Percentiles rank a stretch among this genome's conserved stretches.
Evolutionary conservation across 176 grass and related monocot genomes (phyloP).

Genomic region (Aechmea fasciata): DNA sequence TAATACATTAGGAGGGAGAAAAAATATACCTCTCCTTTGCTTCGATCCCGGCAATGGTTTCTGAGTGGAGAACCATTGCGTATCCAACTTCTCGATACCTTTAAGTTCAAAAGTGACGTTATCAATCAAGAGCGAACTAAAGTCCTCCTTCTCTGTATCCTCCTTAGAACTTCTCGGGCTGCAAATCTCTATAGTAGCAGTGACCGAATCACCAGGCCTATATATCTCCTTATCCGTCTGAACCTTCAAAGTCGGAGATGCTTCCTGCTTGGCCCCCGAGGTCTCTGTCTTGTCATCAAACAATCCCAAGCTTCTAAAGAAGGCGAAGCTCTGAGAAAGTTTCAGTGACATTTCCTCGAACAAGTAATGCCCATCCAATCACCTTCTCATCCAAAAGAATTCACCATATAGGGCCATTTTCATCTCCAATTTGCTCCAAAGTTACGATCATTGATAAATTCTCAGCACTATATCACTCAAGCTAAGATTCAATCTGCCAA

Average conservation of each 20-base stretch:
- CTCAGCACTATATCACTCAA: not conserved
- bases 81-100: conserved; percentile 91
- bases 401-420: not conserved
- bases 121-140: conserved; percentile 59
- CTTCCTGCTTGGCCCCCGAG: conserved; percentile 29
- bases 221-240: conserved; percentile 82
- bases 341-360: conserved; percentile 51
- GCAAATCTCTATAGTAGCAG: conserved; percentile 54
- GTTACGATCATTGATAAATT: not conserved
- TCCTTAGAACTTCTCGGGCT: conserved; percentile 32
- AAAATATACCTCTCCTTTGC: conserved; percentile 55
- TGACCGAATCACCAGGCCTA: conserved; percentile 66
- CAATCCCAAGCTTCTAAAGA: conserved; percentile 60
- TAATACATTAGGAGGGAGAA: not conserved
- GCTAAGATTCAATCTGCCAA: not conserved
- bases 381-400: not conserved
- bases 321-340: conserved; percentile 58
- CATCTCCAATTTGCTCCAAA: not conserved
- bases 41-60: conserved; percentile 70
- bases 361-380: conserved; percentile 12
- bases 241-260: conserved; percentile 62
- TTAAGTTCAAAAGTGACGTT: conserved; percentile 64
- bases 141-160: conserved; percentile 15
- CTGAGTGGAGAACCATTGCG: conserved; percentile 66
- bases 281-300: conserved; percentile 49